A percentile compares a stretch with the other conserved stretches of the same genome.
Evolutionary conservation across 768 basidiomycete species (phyloP).

Genomic region (Royoungia palumana): DNA sequence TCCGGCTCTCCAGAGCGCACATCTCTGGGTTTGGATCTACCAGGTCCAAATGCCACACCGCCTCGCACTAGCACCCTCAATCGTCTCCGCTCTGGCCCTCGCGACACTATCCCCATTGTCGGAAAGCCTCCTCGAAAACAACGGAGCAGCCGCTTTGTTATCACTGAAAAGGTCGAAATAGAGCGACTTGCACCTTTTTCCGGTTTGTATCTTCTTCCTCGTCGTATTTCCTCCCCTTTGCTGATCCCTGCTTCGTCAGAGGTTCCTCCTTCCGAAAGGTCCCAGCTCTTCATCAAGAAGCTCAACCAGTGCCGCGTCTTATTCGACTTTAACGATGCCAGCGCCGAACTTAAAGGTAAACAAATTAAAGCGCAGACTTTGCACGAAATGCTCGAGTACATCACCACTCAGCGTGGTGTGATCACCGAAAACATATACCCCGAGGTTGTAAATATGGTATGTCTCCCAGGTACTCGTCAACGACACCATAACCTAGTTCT

Average conservation of each 20-base stretch:
- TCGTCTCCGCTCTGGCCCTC: conserved; percentile 78
- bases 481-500: conserved; percentile 7
- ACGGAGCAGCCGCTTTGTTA: conserved; percentile 93
- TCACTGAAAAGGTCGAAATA: conserved; percentile 94
- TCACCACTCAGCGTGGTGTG: conserved; percentile 93
- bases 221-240: conserved; percentile 8
- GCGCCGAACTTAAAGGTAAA: conserved; percentile 92
- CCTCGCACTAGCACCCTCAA: conserved; percentile 68
- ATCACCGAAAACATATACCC: conserved; percentile 98
- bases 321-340: conserved; percentile 99
- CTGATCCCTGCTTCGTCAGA: conserved; percentile 45
- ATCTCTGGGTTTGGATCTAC: conserved; percentile 45
- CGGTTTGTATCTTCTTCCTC: conserved; percentile 42
- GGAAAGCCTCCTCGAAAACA: conserved; percentile 98
- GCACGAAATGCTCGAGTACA: conserved; percentile 98
- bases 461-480: conserved; percentile 24
- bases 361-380: conserved; percentile 98
- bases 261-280: conserved; percentile 82
- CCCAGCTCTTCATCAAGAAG: conserved; percentile 90
- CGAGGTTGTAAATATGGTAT: conserved; percentile 96
- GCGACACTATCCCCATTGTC: conserved; percentile 94
- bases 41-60: conserved; percentile 45
- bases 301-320: conserved; percentile 94
- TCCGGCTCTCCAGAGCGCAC: conserved; percentile 48
- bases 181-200: conserved; percentile 89